Base-by-base conservation (phyloP, 139 green algal species). In the Penium margaritaceum region DNA sequence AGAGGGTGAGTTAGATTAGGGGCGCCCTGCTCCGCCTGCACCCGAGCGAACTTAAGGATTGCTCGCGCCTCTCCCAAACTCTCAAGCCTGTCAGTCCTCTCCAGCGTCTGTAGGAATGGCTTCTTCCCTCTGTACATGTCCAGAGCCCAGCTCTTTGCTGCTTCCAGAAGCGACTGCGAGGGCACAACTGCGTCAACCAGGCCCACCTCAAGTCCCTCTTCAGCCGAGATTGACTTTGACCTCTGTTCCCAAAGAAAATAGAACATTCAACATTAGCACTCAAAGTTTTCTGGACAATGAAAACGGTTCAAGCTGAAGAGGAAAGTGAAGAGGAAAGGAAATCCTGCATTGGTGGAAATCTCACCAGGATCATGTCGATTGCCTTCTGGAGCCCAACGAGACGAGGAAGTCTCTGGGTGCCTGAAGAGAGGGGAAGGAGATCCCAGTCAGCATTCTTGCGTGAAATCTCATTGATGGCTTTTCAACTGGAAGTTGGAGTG, bases 361-460 rank as follows among this genome's bases (percentile, higher is more conserved):
- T 60, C 47, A 82, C 75, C 5, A 98, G 87, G 87, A 98, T 98
- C 90, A 97, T 96, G 78, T 96, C 82, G 4, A 90, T 71, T 0
- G 82, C 89, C 76, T 93, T 94, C 63, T 92, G 78, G 70, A 99
- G 81, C 17, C 95, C 95, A 38, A 97, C 92, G 24, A 97, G 82
- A 35, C 95, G 86, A 1, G 95, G 94, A 79, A 99, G 83, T 43
- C 95, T 84, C 86, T 99, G 83, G 2, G 95, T 99, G 77, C 95
- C 75, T 82, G 74, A 15, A 69, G 2, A n/a, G 19, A 75, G 33
- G n/a, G n/a, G n/a, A n/a, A n/a, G n/a, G n/a, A n/a, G n/a, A n/a
- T n/a, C n/a, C n/a, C n/a, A n/a, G 41, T 12, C 41, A 51, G 12
- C 41, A 51, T 12, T 21, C 9, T 12, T 12, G 12, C 7, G n/a